Conservation (phyloP, 495 filamentous ascomycete species). For the Trichodelitschia bisporula region DNA sequence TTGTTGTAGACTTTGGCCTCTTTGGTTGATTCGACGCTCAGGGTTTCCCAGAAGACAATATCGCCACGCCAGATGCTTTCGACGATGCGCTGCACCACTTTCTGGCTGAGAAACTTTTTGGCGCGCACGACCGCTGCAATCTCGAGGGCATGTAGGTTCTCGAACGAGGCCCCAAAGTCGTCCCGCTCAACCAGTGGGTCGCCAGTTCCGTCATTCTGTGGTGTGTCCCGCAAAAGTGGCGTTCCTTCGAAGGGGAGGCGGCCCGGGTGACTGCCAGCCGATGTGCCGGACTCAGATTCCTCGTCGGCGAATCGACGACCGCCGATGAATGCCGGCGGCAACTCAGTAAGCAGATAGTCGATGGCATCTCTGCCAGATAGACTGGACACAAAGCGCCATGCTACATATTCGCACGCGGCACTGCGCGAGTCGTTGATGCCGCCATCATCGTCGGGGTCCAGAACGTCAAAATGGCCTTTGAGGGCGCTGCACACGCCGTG, state of each 20-base stretch:
- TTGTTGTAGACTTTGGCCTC: conserved; percentile 62
- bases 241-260: neutral
- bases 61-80: conserved; percentile 75
- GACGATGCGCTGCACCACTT: conserved; percentile 64
- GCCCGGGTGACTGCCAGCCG: neutral
- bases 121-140: conserved; percentile 75
- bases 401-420: conserved; percentile 73
- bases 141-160: conserved; percentile 65
- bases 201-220: neutral
- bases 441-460: conserved; percentile 30
- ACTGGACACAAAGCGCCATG: conserved; percentile 66
- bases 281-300: neutral
- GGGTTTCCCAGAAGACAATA: conserved; percentile 75
- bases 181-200: too few species aligned
- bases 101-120: conserved; percentile 74
- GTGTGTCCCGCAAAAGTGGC: neutral
- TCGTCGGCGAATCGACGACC: too few species aligned
- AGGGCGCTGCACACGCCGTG: conserved; percentile 28
- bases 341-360: conserved; percentile 62
- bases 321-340: conserved; percentile 24
- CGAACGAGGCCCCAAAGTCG: conserved; percentile 40
- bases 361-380: conserved; percentile 60
- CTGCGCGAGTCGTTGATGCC: conserved; percentile 54
- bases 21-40: conserved; percentile 54
- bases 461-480: conserved; percentile 36